These are phyloP conservation scores for Toxoplasma gondii DNA, from an alignment of 169 alveolate genomes.

Conservation along the genomic window DNA sequence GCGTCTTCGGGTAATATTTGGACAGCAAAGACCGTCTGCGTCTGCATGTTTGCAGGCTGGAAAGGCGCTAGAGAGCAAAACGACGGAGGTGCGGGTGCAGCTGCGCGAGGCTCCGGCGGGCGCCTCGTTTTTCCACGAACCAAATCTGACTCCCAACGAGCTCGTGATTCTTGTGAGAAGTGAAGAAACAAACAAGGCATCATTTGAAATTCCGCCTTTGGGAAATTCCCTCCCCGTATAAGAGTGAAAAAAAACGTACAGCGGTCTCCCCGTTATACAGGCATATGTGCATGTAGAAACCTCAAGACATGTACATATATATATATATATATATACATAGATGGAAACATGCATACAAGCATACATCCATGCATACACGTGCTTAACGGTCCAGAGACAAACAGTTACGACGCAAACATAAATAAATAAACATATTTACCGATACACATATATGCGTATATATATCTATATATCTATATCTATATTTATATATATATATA, in stretches of 20 bases:
- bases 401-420: background rate
- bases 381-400: background rate
- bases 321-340: background rate
- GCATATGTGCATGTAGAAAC: too few species aligned
- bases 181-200: background rate
- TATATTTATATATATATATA: too few species aligned
- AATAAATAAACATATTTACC: background rate
- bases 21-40: background rate
- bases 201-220: too few species aligned
- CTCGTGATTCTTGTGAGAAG: background rate
- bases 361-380: background rate
- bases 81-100: slow-evolving; percentile 25
- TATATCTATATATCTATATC: background rate
- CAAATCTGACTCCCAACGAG: background rate
- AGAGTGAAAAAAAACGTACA: too few species aligned
- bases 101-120: slow-evolving; percentile 31
- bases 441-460: background rate
- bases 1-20: background rate
- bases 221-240: too few species aligned
- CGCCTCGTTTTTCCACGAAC: background rate
- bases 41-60: slow-evolving; percentile 12
- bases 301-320: background rate
- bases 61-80: slow-evolving; percentile 16
- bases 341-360: background rate
- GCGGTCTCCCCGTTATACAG: too few species aligned